phyloP scores from a whole-genome alignment of 2,329 filamentous ascomycete genomes.

The Aspergillus sp. region DNA sequence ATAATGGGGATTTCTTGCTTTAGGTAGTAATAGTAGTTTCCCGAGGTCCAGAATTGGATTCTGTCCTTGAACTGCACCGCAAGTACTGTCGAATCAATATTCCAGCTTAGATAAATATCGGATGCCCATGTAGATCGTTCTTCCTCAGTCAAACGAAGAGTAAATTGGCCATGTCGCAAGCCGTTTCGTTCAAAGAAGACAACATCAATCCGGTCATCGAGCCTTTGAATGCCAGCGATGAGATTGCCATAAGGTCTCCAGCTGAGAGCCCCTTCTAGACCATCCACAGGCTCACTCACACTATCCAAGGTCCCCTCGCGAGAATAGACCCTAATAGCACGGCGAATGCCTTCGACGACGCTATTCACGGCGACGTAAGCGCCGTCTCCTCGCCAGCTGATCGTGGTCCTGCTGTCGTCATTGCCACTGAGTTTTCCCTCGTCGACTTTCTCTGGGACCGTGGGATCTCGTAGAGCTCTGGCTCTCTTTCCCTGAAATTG shows the following conservation, averaged over 20 bases:
- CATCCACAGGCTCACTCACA: conserved; percentile 91
- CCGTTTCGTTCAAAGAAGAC: conserved; percentile 97
- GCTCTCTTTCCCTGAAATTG: conserved; percentile 94
- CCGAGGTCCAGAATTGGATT: conserved; percentile 93
- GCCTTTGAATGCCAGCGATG: conserved; percentile 78
- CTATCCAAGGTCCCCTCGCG: conserved; percentile 88
- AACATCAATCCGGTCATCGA: conserved; percentile 70
- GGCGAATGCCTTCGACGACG: conserved; percentile 66
- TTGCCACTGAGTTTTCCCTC: conserved; percentile 70
- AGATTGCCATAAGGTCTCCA: conserved; percentile 92
- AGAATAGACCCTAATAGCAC: conserved; percentile 85
- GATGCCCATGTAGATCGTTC: conserved; percentile 56
- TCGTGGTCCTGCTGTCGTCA: conserved; percentile 70
- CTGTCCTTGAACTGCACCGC: conserved; percentile 73
- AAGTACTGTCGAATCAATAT: conserved; percentile 85
- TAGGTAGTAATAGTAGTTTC: conserved; percentile 97
- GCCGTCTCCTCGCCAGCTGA: conserved; percentile 94
- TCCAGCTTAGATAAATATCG: conserved; percentile 75
- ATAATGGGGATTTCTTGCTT: conserved; percentile 75
- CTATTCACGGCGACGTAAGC: conserved; percentile 85
- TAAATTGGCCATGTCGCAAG: conserved; percentile 92
- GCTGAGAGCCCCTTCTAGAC: conserved; percentile 80
- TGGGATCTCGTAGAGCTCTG: conserved; percentile 83
- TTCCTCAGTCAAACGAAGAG: conserved; percentile 65
- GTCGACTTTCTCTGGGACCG: conserved; percentile 89